A percentile compares a stretch with the other conserved stretches of the same genome.
phyloP scores from a whole-genome alignment of 163 green algal species.

The Trebouxia gelatinosa region DNA sequence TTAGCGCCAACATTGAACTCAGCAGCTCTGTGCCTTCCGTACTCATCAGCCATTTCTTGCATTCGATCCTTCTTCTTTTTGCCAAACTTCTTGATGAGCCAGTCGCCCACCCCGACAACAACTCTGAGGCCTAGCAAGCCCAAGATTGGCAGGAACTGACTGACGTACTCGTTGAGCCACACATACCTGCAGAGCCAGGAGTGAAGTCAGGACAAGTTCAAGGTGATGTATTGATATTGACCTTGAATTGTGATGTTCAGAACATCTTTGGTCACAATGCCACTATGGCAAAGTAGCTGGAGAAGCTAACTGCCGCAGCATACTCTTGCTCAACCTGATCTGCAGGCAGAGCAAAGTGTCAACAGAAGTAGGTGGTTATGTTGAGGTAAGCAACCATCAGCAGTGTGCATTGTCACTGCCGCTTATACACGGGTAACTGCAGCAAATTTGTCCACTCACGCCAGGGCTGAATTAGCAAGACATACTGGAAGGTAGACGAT shows the following conservation, averaged over 20 bases:
- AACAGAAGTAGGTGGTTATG: too few species aligned
- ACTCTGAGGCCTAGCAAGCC: slow-evolving; percentile 49
- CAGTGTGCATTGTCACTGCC: too few species aligned
- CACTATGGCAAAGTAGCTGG: background rate
- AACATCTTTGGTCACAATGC: background rate
- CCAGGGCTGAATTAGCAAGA: too few species aligned
- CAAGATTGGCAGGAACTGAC: slow-evolving; percentile 58
- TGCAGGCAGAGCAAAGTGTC: too few species aligned
- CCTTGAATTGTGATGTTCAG: background rate
- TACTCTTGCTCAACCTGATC: too few species aligned
- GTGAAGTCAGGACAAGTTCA: background rate
- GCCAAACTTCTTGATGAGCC: slow-evolving; percentile 43
- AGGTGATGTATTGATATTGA: background rate
- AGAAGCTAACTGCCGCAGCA: too few species aligned
- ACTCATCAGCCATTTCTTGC: slow-evolving; percentile 63
- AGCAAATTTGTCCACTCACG: too few species aligned
- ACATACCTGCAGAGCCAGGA: slow-evolving; percentile 34
- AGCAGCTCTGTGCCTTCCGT: slow-evolving; percentile 46
- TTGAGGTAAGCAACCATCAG: too few species aligned
- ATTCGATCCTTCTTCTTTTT: slow-evolving; percentile 59
- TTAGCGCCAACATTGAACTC: slow-evolving; percentile 60
- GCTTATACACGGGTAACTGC: background rate
- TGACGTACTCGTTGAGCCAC: slow-evolving; percentile 51
- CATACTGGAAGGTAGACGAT: too few species aligned
- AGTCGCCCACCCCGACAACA: slow-evolving; percentile 42